Base-by-base conservation (phyloP, 106 monocot genomes). In the Chionographis japonica region DNA sequence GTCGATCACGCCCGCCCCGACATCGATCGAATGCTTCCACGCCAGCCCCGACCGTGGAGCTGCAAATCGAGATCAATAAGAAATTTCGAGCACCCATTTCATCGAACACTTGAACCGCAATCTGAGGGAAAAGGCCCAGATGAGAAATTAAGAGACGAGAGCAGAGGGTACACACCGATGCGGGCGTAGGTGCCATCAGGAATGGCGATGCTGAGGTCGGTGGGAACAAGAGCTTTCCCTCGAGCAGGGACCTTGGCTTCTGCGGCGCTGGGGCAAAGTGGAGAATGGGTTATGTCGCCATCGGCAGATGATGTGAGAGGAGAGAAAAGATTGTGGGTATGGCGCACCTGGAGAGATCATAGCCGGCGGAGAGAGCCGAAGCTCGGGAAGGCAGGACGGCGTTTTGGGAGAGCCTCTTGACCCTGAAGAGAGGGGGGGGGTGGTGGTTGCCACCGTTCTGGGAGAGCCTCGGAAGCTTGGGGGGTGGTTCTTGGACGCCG, bases 21-120 rank as follows among this genome's bases (percentile, higher is more conserved):
- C 90, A 56, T 85, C 90, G 17, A 94, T 94, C 27, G 94, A 87
- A 57, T 88, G 90, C 85, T 90, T 90, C 94, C 87, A 85, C 18
- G 94, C 69, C 72, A 94, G 69, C 8, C 90, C 90, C 0, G 94
- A 94, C 20, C 94, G 61, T 2, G 90, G 85, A 46, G 94, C 94
- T 90, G 13, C 66, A 68, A 41, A 59, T 2, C 4, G 66, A 6
- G 9, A 46, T 6, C 4, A 2, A 13, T 11, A 8, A 42, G 46
- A 5, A 56, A 56, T 20, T 27, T 60, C 70, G 66, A 50, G 27
- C 13, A 54, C 14, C 4, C 77, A 77, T 71, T 85, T 77, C 27
- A 67, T 74, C 81, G 51, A 70, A 71, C 78, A 78, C 9, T 3
- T 62, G 6, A 10, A 4, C 5, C 2, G 46, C 46, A 46, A 46